These are phyloP conservation scores for Kodamaea alishanica DNA, from an alignment of 1,139 yeast genomes.

Conservation along the genomic window DNA sequence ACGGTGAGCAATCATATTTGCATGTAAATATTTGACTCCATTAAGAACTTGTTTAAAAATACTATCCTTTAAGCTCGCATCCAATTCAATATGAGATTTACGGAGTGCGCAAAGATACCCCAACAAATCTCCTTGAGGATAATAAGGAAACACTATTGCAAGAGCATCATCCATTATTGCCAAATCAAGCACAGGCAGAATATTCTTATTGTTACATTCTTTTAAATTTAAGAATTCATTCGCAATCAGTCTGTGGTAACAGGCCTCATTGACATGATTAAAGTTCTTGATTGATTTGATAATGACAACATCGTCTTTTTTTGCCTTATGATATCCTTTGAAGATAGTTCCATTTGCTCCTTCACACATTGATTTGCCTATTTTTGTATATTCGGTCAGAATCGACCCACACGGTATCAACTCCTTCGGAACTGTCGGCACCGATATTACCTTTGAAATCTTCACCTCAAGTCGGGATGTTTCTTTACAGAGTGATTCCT, in stretches of 20 bases:
- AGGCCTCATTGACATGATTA: constrained; percentile 10
- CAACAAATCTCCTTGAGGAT: constrained; percentile 46
- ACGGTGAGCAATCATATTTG: constrained; percentile 43
- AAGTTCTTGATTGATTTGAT: constrained; percentile 31
- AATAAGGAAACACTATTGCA: constrained; percentile 39
- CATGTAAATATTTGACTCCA: constrained; percentile 46
- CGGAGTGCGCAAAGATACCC: constrained; percentile 39
- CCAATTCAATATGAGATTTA: constrained; percentile 26
- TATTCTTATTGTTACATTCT: constrained; percentile 26
- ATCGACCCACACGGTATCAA: too few relatives aligned
- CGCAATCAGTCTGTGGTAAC: constrained; percentile 20
- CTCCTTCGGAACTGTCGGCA: too few relatives aligned
- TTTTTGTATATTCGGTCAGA: constrained; percentile 20
- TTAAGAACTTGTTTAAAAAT: constrained; percentile 46
- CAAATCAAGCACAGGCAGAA: constrained; percentile 30
- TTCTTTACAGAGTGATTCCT: too few relatives aligned
- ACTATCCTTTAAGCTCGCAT: constrained; percentile 39
- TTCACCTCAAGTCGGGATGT: too few relatives aligned
- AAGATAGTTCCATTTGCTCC: constrained; percentile 44
- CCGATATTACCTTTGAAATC: too few relatives aligned
- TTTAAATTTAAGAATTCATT: constrained; percentile 31
- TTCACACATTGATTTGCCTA: constrained; percentile 35
- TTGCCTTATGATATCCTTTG: constrained; percentile 27
- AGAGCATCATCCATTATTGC: constrained; percentile 13
- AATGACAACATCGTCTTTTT: constrained; percentile 19